A percentile compares a stretch with the other conserved stretches of the same genome.
These are phyloP conservation scores for Rhynchospora pubera DNA, from an alignment of 176 grass and related monocot genomes.

Conservation along the genomic window DNA sequence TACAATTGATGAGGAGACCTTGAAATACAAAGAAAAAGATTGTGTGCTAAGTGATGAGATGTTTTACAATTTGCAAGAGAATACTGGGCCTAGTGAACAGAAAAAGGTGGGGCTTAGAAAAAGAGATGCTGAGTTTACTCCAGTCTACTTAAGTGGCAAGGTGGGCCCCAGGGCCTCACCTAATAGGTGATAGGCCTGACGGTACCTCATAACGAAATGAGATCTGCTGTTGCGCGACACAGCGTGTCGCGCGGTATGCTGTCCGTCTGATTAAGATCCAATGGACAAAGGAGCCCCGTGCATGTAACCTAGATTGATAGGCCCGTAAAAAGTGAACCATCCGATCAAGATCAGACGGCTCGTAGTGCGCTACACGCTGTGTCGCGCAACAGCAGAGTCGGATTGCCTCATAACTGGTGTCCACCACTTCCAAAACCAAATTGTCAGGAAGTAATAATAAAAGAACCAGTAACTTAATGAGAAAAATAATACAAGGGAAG, in stretches of 20 bases:
- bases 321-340: too few species aligned
- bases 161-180: neutral
- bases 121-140: neutral
- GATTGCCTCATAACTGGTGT: neutral
- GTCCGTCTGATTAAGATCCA: too few species aligned
- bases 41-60: neutral
- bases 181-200: neutral
- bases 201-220: neutral
- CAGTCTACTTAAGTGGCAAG: neutral
- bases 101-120: neutral
- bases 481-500: neutral
- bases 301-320: too few species aligned
- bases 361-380: too few species aligned
- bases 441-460: neutral
- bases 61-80: neutral
- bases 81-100: neutral
- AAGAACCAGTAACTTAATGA: neutral
- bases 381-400: too few species aligned
- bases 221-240: too few species aligned
- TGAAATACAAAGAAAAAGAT: neutral
- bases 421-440: neutral
- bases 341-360: too few species aligned
- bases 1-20: neutral
- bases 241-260: too few species aligned
- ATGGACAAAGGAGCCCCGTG: too few species aligned